Conservation (phyloP, 192 early-diverging fungal species). For the Rhizophagus clarus region DNA sequence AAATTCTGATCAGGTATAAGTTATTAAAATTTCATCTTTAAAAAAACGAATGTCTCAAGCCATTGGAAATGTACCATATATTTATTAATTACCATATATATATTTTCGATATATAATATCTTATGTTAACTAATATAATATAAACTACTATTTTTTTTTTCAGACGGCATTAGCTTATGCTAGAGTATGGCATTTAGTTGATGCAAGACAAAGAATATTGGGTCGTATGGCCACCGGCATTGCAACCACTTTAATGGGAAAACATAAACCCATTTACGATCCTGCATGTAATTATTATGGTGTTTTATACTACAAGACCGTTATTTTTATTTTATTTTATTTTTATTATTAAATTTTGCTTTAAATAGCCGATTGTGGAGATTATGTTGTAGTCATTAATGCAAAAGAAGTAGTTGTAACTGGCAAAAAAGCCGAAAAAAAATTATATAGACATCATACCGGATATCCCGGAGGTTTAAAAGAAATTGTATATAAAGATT, state of each 20-base stretch:
- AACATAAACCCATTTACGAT: conserved; percentile 93
- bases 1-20: too few relatives aligned
- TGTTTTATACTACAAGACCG: too few relatives aligned
- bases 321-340: too few relatives aligned
- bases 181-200: conserved; percentile 91
- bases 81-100: neutral
- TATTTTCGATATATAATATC: neutral
- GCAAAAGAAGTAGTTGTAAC: conserved; percentile 76
- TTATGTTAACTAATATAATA: neutral
- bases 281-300: conserved; percentile 65
- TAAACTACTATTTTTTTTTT: conserved; percentile 21
- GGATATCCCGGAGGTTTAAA: conserved; percentile 87
- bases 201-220: conserved; percentile 82
- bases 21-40: too few relatives aligned
- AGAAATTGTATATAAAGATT: conserved; percentile 70
- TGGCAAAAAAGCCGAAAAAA: conserved; percentile 84
- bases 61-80: conserved; percentile 52
- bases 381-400: conserved; percentile 96
- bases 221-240: conserved; percentile 86
- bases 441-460: conserved; percentile 86
- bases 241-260: conserved; percentile 90
- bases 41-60: conserved; percentile 52
- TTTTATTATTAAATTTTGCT: neutral
- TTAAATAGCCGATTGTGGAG: conserved; percentile 82
- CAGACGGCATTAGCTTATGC: conserved; percentile 84